Evolutionary conservation across 1,284 basidiomycete species (phyloP).

Genomic region (Malassezia caprae): DNA sequence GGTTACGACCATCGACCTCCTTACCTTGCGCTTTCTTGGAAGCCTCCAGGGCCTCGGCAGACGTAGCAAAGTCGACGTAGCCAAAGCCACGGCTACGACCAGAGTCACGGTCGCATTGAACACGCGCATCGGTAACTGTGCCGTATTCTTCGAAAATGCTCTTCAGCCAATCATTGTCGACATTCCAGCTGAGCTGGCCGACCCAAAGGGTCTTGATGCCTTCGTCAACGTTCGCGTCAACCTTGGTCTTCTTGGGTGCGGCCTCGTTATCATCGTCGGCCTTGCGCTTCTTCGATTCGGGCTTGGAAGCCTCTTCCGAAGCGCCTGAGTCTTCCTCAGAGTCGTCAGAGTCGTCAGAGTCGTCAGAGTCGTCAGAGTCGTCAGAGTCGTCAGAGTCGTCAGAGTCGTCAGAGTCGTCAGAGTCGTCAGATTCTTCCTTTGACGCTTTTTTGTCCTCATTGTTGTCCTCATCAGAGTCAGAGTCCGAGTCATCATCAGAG

Average conservation of each 20-base stretch:
- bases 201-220: constrained; percentile 72
- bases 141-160: constrained; percentile 82
- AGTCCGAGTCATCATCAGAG: constrained; percentile 1
- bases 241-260: constrained; percentile 72
- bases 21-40: constrained; percentile 62
- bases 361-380: constrained; percentile 19
- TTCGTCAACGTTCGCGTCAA: constrained; percentile 50
- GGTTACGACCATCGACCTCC: constrained; percentile 80
- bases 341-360: not conserved
- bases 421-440: constrained; percentile 7
- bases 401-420: constrained; percentile 16
- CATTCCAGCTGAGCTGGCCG: constrained; percentile 87
- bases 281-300: constrained; percentile 63
- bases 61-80: constrained; percentile 71
- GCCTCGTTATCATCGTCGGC: constrained; percentile 62
- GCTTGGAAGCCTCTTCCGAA: constrained; percentile 45
- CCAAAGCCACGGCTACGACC: constrained; percentile 58
- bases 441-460: constrained; percentile 5
- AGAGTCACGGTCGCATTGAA: constrained; percentile 80
- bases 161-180: constrained; percentile 90
- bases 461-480: constrained; percentile 8
- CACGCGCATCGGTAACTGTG: constrained; percentile 72
- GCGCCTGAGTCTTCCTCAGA: constrained; percentile 15
- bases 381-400: constrained; percentile 17
- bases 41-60: constrained; percentile 54